Evolutionary conservation across 225 moss, liverwort and hornwort species (phyloP).

Genomic region (Marchantia paleacea): DNA sequence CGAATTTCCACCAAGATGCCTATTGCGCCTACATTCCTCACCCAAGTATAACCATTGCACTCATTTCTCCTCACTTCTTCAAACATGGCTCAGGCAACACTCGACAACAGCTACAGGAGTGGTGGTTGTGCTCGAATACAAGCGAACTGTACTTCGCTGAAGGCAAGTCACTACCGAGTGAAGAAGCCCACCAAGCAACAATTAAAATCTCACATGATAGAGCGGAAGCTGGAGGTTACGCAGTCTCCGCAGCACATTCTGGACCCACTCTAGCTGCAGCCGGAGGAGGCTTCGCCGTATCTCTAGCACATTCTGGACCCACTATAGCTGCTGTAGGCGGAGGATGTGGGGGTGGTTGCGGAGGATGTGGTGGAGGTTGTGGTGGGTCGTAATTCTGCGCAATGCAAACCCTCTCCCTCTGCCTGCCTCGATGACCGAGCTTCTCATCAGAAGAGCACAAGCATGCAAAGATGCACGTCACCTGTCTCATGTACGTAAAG

Average conservation of each 20-base stretch:
- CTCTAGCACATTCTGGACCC: background rate
- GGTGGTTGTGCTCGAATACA: slow-evolving; percentile 11
- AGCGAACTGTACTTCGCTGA: slow-evolving; percentile 13
- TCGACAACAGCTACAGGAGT: slow-evolving; percentile 9
- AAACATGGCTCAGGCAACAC: slow-evolving; percentile 18
- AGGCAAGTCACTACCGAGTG: slow-evolving; percentile 17
- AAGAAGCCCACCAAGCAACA: slow-evolving; percentile 16
- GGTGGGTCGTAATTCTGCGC: background rate
- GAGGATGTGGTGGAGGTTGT: background rate
- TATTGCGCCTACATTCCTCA: background rate
- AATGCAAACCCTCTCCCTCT: background rate
- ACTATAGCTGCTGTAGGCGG: background rate
- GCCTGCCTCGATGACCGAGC: background rate
- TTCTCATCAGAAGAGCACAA: background rate
- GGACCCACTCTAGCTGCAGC: background rate
- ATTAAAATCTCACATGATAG: background rate
- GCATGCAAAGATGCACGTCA: background rate
- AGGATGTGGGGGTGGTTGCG: slow-evolving; percentile 15
- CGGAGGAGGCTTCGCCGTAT: slow-evolving; percentile 1
- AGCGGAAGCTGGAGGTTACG: background rate
- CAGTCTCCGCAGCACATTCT: background rate
- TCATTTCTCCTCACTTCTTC: background rate
- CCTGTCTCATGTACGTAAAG: background rate
- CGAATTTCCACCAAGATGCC: background rate
- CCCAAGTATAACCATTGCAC: background rate